phyloP scores from a whole-genome alignment of 1,284 basidiomycete genomes.

The Rhodotorula sp. region DNA sequence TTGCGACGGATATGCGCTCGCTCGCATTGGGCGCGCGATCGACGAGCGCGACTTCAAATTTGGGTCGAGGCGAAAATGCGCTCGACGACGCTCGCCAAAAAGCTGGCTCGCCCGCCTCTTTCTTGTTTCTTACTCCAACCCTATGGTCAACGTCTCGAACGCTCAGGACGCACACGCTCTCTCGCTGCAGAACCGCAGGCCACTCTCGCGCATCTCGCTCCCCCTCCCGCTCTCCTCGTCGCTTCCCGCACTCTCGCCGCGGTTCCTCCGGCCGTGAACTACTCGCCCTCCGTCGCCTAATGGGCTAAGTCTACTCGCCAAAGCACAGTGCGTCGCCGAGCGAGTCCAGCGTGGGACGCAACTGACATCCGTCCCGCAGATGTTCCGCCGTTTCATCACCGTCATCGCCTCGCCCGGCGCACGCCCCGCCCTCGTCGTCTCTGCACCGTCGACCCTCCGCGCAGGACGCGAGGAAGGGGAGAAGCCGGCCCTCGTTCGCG shows the following conservation, averaged over 20 bases:
- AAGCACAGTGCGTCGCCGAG: too few species aligned
- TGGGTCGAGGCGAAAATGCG: neutral
- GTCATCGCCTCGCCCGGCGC: conserved; percentile 1
- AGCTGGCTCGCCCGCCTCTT: neutral
- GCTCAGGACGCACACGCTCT: neutral
- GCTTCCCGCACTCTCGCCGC: neutral
- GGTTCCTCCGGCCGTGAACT: neutral
- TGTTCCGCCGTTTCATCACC: neutral
- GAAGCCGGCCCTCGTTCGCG: too few species aligned
- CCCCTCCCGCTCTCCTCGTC: neutral
- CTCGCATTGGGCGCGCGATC: too few species aligned
- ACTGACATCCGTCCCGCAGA: neutral
- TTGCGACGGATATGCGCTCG: too few species aligned
- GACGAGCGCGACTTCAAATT: neutral
- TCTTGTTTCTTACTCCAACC: neutral
- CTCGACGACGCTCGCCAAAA: neutral
- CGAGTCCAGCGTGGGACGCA: neutral
- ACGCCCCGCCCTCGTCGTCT: neutral
- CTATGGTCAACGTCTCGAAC: neutral
- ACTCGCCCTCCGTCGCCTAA: neutral
- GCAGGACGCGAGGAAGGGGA: neutral
- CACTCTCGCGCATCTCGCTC: neutral
- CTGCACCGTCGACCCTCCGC: neutral
- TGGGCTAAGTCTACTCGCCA: neutral
- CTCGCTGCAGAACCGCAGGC: neutral